Conservation (phyloP, 139 green algal species). For the Volvox africanus region DNA sequence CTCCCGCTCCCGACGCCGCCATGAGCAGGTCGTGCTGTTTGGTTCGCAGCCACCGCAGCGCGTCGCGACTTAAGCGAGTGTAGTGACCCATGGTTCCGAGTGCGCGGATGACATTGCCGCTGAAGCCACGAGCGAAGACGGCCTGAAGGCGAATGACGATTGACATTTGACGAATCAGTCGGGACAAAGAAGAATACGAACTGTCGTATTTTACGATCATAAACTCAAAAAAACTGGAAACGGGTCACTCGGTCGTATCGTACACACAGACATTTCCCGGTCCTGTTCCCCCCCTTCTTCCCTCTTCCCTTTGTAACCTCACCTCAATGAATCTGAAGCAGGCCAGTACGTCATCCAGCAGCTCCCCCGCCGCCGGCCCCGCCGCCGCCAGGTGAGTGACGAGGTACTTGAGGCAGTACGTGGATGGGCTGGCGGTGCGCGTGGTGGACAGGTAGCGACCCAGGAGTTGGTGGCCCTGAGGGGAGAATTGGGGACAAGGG, state of each 20-base stretch:
- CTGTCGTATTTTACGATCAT: too few relatives aligned
- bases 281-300: not conserved
- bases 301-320: not conserved
- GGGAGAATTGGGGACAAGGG: not conserved
- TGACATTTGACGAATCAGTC: too few relatives aligned
- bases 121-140: slow-evolving; percentile 7
- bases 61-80: slow-evolving; percentile 8
- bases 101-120: slow-evolving; percentile 8
- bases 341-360: slow-evolving; percentile 10
- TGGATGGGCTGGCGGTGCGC: not conserved
- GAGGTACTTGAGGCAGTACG: slow-evolving; percentile 40
- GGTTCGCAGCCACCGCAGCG: slow-evolving; percentile 31
- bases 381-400: slow-evolving; percentile 1
- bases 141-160: not conserved
- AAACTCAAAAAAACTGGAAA: not conserved
- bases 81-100: not conserved
- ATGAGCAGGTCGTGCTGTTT: slow-evolving; percentile 29
- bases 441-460: slow-evolving; percentile 3
- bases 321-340: not conserved
- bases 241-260: not conserved
- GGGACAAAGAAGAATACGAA: too few relatives aligned
- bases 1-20: not conserved
- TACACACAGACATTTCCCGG: too few relatives aligned
- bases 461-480: slow-evolving; percentile 13
- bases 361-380: not conserved